Evolutionary conservation across 169 alveolate genomes (phyloP), one percentile per base, ranked within the genome.

Genomic region (Plasmodium chabaudi): DNA sequence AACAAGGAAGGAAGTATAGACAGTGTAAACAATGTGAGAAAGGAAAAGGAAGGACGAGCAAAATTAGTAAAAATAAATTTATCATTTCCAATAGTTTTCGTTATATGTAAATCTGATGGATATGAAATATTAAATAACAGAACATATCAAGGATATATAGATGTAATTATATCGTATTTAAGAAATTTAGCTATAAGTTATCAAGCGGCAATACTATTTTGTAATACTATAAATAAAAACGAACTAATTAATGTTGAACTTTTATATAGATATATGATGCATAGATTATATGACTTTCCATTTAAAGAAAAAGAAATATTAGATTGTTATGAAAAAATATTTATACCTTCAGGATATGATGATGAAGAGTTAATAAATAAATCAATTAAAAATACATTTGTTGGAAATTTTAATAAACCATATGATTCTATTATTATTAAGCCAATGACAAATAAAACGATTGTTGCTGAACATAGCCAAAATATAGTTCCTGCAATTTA

Each of bases 61-160:
- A 46, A 51, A 10, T 68, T 77, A 42, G 17, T 77, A 15, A 77
- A 77, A 77, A 77, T 77, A 5, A 77, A 77, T 21, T 27, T 77
- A 46, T n/a, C 88, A 12, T 77, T 77, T 46, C 88, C 88, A 12
- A 77, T 77, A 64, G n/a, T 77, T 21, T 77, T 77, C 25, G 49
- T 77, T 21, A 77, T 77, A 21, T 77, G 88, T 25, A 77, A 77
- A 77, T 77, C 88, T 15, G 88, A 77, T 57, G 88, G 88, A 55
- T 77, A 77, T 46, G 88, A 77, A 77, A 77, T 77, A 42, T 77
- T 77, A 65, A 77, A 77, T 75, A 77, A 77, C 17, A 13, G 88
- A 77, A 77, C 88, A 9, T 77, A 77, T 23, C 88, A 77, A 64
- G 88, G 88, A 9, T 77, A 77, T 42, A 77, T 77, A 15, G 88